These are phyloP conservation scores for Kwoniella mangroviensis DNA, from an alignment of 768 basidiomycete species.

Conservation along the genomic window DNA sequence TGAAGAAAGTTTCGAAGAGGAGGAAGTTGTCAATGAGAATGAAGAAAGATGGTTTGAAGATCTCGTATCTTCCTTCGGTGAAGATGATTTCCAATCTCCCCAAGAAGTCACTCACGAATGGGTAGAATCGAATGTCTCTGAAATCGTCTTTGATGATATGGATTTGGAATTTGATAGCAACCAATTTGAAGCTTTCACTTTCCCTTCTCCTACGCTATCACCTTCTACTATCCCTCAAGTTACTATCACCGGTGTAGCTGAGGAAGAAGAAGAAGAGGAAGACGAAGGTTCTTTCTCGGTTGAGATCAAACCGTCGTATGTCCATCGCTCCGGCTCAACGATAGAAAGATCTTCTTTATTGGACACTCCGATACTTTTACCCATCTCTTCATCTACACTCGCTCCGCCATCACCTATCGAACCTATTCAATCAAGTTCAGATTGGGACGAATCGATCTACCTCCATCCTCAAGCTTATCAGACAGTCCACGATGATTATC, in stretches of 20 bases:
- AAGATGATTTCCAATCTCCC: constrained; percentile 22
- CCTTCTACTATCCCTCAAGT: constrained; percentile 3
- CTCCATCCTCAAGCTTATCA: constrained; percentile 8
- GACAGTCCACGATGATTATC: constrained; percentile 20
- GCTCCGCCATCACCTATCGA: constrained; percentile 10
- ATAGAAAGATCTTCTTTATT: neutral
- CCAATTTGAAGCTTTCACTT: constrained; percentile 34
- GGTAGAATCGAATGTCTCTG: constrained; percentile 36
- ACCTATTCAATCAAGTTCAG: constrained; percentile 1
- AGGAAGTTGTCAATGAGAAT: constrained; percentile 23
- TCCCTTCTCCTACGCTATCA: constrained; percentile 25
- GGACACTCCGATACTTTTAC: neutral
- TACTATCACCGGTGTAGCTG: constrained; percentile 25
- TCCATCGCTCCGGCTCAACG: constrained; percentile 4
- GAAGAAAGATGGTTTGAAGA: constrained; percentile 51
- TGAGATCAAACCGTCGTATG: neutral
- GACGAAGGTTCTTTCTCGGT: neutral
- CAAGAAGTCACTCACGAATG: constrained; percentile 33
- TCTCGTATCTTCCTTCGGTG: constrained; percentile 39
- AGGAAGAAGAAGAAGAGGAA: constrained; percentile 16
- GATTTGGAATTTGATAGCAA: constrained; percentile 31
- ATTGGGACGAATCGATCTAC: constrained; percentile 14
- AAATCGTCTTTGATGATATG: constrained; percentile 19
- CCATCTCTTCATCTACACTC: neutral
- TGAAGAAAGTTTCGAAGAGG: constrained; percentile 42